phyloP scores from a whole-genome alignment of 176 grass and related monocot species.

The Carex pumila region DNA sequence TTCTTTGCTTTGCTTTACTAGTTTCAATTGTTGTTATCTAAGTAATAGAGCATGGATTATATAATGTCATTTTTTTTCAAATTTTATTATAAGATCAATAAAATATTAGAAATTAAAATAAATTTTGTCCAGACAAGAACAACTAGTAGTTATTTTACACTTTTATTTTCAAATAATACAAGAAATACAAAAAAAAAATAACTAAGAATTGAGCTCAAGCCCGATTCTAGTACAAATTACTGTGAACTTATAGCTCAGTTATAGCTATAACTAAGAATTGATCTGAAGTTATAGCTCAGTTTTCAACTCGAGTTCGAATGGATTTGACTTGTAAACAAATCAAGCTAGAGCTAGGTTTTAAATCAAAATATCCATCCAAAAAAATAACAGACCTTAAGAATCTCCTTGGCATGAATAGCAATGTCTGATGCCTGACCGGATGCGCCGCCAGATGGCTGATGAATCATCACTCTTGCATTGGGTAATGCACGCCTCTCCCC shows the following conservation, averaged over 20 bases:
- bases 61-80: background rate
- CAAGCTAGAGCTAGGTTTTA: background rate
- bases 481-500: constrained; percentile 82
- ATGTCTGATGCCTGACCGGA: constrained; percentile 74
- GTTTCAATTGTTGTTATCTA: background rate
- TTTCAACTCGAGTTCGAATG: background rate
- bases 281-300: background rate
- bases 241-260: background rate
- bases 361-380: background rate
- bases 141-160: background rate
- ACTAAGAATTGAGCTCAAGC: background rate
- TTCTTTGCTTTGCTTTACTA: background rate
- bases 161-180: background rate
- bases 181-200: background rate
- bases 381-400: constrained; percentile 39
- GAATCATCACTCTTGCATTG: constrained; percentile 91
- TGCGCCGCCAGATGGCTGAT: constrained; percentile 80
- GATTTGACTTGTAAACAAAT: background rate
- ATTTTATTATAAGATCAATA: background rate
- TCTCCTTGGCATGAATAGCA: constrained; percentile 95
- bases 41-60: background rate
- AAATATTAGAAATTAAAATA: background rate
- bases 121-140: background rate
- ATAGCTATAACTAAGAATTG: background rate
- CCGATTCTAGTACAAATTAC: background rate